Evolutionary conservation across 2,329 filamentous ascomycete genomes (phyloP), one percentile per base, ranked within the genome.

Genomic region (Furcasterigmium furcatum): DNA sequence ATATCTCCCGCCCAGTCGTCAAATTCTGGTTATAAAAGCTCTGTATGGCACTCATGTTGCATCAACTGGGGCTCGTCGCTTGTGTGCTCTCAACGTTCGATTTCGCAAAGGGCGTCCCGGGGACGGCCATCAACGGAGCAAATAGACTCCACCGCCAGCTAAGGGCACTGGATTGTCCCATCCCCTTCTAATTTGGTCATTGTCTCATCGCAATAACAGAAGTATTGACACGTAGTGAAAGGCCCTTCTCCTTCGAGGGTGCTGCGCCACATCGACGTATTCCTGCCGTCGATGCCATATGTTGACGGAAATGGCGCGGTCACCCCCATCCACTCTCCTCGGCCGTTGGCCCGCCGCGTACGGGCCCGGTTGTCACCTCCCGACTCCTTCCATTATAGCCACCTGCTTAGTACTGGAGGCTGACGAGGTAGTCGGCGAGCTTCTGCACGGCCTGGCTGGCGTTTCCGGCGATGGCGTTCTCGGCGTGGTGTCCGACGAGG

Each of bases 381-480:
- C n/a, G 35, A 18, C 8, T 19, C 9, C 19, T 12, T 13, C 14
- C 36, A 22, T 24, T 13, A 38, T 38, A 10, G 19, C n/a, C n/a
- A 7, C 36, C 5, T 13, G 16, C 9, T 74, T 83, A 96, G 77
- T 95, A 96, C 54, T 83, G 82, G 53, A 80, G 74, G 58, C 81
- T 79, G 66, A 88, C 84, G 53, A 96, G 82, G 76, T 97, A 96
- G 69, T 95, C 88, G 60, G 82, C 90, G 52, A 99, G 79, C 59
- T 82, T 77, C 74, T 92, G 88, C 55, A 95, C 87, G 41, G 87
- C 88, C 64, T 80, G 80, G 58, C 84, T 84, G 52, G 89, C 84
- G 66, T 86, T 85, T 63, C 88, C 84, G 43, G 87, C 88, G 65
- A 87, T 77, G 56, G 84, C 73, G 51, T 67, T 66, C 66, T 95